Evolutionary conservation across 306 rosid species (phyloP).

Genomic region (Cajanus cajan): DNA sequence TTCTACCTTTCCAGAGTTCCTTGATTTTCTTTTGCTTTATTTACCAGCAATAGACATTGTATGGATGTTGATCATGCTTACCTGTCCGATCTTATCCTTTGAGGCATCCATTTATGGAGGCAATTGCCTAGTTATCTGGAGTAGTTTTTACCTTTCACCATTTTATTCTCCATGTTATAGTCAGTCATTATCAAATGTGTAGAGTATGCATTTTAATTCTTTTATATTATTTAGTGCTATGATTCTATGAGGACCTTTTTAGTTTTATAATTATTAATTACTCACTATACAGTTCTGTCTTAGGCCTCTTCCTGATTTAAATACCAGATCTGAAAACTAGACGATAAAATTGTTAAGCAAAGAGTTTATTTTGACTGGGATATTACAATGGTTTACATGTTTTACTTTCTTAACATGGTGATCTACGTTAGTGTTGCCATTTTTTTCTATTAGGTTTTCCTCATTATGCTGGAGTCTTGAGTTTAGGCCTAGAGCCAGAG

Average conservation of each 20-base stretch:
- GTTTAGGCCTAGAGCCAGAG: neutral
- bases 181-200: neutral
- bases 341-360: neutral
- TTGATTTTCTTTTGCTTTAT: constrained; percentile 1
- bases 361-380: constrained; percentile 8
- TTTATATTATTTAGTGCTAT: neutral
- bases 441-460: neutral
- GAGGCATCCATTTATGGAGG: neutral
- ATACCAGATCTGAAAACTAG: neutral
- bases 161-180: neutral
- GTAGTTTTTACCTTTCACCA: neutral
- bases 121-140: neutral
- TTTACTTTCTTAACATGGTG: neutral
- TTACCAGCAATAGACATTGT: neutral
- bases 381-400: constrained; percentile 6
- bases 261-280: neutral
- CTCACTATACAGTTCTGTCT: neutral
- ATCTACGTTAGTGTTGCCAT: neutral
- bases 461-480: neutral
- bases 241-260: neutral
- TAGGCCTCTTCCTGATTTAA: constrained; percentile 6
- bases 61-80: constrained; percentile 5
- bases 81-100: neutral
- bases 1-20: neutral
- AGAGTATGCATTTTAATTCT: neutral